These are phyloP conservation scores for Ceratobasidium sp. DNA, from an alignment of 1,284 basidiomycete species.

Conservation along the genomic window DNA sequence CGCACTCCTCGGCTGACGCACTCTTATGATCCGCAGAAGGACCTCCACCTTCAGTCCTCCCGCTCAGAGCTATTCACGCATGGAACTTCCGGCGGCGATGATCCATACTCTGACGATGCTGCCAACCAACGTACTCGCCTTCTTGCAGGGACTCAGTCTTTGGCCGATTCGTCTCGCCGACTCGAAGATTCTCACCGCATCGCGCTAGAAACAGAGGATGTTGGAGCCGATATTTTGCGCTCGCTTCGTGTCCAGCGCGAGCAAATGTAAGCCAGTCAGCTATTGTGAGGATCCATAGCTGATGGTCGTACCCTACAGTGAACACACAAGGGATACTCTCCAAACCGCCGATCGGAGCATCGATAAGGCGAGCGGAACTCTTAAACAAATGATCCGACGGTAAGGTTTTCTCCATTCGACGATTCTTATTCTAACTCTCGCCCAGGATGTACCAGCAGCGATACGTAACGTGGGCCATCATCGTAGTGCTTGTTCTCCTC, in stretches of 20 bases:
- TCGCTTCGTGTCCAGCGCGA: slow-evolving; percentile 91
- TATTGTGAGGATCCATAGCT: background rate
- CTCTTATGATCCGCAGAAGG: slow-evolving; percentile 56
- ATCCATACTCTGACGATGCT: slow-evolving; percentile 70
- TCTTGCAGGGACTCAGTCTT: slow-evolving; percentile 76
- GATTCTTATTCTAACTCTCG: slow-evolving; percentile 2
- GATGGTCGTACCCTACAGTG: slow-evolving; percentile 53
- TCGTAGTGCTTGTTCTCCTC: slow-evolving; percentile 49
- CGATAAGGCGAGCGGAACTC: slow-evolving; percentile 67
- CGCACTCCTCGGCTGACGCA: slow-evolving; percentile 4
- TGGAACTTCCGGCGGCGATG: slow-evolving; percentile 73
- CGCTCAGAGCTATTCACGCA: slow-evolving; percentile 60
- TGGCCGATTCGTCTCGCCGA: slow-evolving; percentile 84
- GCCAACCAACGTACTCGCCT: slow-evolving; percentile 80
- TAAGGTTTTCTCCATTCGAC: slow-evolving; percentile 54
- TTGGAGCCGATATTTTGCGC: slow-evolving; percentile 92
- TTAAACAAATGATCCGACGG: slow-evolving; percentile 73
- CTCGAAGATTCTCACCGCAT: slow-evolving; percentile 92
- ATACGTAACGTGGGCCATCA: slow-evolving; percentile 49
- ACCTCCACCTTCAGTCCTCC: slow-evolving; percentile 58
- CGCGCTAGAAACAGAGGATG: slow-evolving; percentile 95
- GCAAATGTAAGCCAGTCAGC: slow-evolving; percentile 71
- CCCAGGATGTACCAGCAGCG: slow-evolving; percentile 52
- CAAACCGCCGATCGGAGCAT: slow-evolving; percentile 68
- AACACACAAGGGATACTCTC: slow-evolving; percentile 91